phyloP scores from a whole-genome alignment of 768 basidiomycete species.

The Hypholoma fasciculare region DNA sequence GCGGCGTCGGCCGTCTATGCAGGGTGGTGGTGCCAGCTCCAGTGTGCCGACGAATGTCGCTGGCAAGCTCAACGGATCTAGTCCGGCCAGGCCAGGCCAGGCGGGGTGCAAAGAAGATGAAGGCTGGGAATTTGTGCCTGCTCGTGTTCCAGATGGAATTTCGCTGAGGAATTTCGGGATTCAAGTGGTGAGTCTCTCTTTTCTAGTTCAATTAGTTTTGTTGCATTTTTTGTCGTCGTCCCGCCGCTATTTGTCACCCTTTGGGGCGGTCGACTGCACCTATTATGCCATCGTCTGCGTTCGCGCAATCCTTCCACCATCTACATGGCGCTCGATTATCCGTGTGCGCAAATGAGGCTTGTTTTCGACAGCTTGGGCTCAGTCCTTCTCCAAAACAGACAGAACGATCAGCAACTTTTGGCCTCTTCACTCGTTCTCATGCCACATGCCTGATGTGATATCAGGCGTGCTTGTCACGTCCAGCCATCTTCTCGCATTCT shows the following conservation, averaged over 20 bases:
- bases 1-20: constrained; percentile 2
- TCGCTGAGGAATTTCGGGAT: constrained; percentile 87
- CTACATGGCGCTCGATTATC: too few species aligned
- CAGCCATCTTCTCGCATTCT: too few species aligned
- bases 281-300: background rate
- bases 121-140: constrained; percentile 70
- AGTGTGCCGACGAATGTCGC: too few species aligned
- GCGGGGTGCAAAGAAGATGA: constrained; percentile 9
- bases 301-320: too few species aligned
- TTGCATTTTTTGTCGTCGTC: background rate
- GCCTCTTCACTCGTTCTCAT: too few species aligned
- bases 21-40: background rate
- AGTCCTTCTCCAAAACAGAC: too few species aligned
- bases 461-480: too few species aligned
- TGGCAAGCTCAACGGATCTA: background rate
- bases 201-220: background rate
- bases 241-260: background rate
- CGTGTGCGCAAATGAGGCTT: too few species aligned
- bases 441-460: too few species aligned
- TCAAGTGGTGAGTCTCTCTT: constrained; percentile 66
- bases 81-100: background rate
- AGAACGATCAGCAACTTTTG: too few species aligned
- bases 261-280: background rate
- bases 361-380: too few species aligned
- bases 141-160: constrained; percentile 78